Conservation (phyloP, 495 filamentous ascomycete species). For the Penicillium canariense region DNA sequence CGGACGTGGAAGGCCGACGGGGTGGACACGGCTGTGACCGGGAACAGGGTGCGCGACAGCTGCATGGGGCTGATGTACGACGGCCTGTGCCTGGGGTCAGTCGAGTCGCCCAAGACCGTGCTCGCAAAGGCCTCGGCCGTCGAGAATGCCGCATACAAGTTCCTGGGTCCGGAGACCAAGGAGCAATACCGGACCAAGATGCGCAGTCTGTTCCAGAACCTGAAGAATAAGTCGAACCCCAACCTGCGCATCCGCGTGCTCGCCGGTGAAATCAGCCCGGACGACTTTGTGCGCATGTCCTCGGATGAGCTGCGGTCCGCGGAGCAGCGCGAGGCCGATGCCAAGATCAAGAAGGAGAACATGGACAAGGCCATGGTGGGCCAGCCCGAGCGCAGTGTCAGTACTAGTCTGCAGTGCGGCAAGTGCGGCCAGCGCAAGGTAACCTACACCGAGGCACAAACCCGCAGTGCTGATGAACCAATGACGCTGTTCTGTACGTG, state of each 20-base stretch:
- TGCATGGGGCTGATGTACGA: slow-evolving; percentile 93
- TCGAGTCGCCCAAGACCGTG: slow-evolving; percentile 51
- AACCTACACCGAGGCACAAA: slow-evolving; percentile 93
- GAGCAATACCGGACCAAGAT: slow-evolving; percentile 78
- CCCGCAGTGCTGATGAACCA: slow-evolving; percentile 80
- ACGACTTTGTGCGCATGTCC: slow-evolving; percentile 70
- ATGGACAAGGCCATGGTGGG: slow-evolving; percentile 73
- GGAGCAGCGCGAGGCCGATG: slow-evolving; percentile 64
- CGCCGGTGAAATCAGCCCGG: slow-evolving; percentile 64
- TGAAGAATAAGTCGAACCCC: slow-evolving; percentile 87
- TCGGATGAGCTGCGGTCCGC: slow-evolving; percentile 76
- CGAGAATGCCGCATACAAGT: slow-evolving; percentile 67
- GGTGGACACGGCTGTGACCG: slow-evolving; percentile 67
- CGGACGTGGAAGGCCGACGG: slow-evolving; percentile 77
- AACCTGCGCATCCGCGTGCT: slow-evolving; percentile 73
- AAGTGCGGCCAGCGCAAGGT: slow-evolving; percentile 92
- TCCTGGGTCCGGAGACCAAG: slow-evolving; percentile 63
- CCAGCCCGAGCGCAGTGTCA: slow-evolving; percentile 74
- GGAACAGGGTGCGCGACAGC: slow-evolving; percentile 68
- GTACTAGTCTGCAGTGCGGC: slow-evolving; percentile 78
- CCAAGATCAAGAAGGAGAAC: slow-evolving; percentile 77
- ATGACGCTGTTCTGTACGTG: slow-evolving; percentile 50
- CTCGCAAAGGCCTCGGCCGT: slow-evolving; percentile 67
- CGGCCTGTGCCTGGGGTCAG: slow-evolving; percentile 46
- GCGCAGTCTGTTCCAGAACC: slow-evolving; percentile 85